Base-by-base conservation (phyloP, 2,329 filamentous ascomycete genomes). In the Xylariales sp. region DNA sequence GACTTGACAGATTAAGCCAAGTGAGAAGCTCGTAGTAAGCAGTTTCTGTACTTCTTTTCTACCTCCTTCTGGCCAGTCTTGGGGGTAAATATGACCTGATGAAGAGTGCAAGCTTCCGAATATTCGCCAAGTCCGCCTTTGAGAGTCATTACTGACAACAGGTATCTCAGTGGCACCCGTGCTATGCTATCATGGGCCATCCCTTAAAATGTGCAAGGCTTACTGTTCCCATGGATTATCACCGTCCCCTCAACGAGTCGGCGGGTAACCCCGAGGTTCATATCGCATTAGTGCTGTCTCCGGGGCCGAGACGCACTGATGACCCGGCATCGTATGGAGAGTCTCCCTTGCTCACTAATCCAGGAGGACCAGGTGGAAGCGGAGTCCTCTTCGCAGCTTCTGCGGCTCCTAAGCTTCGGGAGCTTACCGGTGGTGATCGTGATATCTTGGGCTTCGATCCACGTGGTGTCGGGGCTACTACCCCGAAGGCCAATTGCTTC, bases 381-480 rank as follows among this genome's bases (percentile, higher is more conserved):
- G 70, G 69, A 4, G 59, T 61, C 0, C 2, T 34, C 0, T 51
- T 68, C 14, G 52, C 54, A 4, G 41, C 62, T 0, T 12, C 5
- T 7, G 21, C 44, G 6, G 68, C 59, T 14, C 14, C 25, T 3
- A 28, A 39, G 4, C 41, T 72, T 2, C 68, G 68, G 27, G 38
- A 46, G 2, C 47, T 66, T 15, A 51, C 70, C 12, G 69, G 68
- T 25, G 38, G 44, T 1, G 60, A 68, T 29, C 61, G 64, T 46
- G 66, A 72, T 44, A 51, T 74, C 15, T 60, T 75, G 35, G 65
- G 69, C 2, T 74, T 73, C 39, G 71, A 74, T 47, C 71, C 71
- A 1, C 62, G 71, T 14, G 70, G 70, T 37, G 56, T 66, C 31
- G 63, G 62, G 10, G 61, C 55, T 31, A 68, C 64, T 2, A 61